These are phyloP conservation scores for Neocatenulostroma microsporum DNA, from an alignment of 2,329 filamentous ascomycete genomes.

Conservation along the genomic window DNA sequence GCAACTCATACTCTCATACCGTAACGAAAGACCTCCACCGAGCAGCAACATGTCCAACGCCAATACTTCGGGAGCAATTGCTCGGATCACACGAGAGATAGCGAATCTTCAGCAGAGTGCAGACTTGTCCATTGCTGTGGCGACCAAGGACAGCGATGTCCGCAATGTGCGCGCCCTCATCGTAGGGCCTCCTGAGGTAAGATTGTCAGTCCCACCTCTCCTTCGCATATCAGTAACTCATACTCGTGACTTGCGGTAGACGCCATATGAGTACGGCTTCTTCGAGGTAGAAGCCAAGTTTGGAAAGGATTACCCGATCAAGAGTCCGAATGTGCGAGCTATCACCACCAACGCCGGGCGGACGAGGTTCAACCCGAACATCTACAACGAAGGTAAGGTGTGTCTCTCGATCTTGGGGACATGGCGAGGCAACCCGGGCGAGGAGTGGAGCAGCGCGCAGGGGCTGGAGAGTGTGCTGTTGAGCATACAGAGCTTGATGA, in stretches of 20 bases:
- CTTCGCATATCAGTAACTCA: too few species aligned
- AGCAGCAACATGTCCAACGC: too few species aligned
- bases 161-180: constrained; percentile 81
- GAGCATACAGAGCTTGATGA: constrained; percentile 95
- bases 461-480: constrained; percentile 89
- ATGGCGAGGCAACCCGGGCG: constrained; percentile 73
- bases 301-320: constrained; percentile 67
- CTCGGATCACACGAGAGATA: constrained; percentile 57
- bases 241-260: too few species aligned
- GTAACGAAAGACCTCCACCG: too few species aligned
- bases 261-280: constrained; percentile 82
- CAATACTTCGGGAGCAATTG: constrained; percentile 24
- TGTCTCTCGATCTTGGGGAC: constrained; percentile 73
- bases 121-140: constrained; percentile 81
- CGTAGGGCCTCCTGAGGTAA: constrained; percentile 85
- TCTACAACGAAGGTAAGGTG: constrained; percentile 84
- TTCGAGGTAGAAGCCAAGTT: constrained; percentile 62
- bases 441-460: constrained; percentile 95
- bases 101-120: constrained; percentile 73
- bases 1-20: too few species aligned
- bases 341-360: constrained; percentile 82
- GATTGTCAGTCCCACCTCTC: constrained; percentile 45
- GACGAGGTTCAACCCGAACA: constrained; percentile 93
- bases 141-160: constrained; percentile 80
- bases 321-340: constrained; percentile 53